Percentiles rank a stretch among this genome's conserved stretches.
These are phyloP conservation scores for Capsella bursapastoris DNA, from an alignment of 345 rosid species.

Conservation along the genomic window DNA sequence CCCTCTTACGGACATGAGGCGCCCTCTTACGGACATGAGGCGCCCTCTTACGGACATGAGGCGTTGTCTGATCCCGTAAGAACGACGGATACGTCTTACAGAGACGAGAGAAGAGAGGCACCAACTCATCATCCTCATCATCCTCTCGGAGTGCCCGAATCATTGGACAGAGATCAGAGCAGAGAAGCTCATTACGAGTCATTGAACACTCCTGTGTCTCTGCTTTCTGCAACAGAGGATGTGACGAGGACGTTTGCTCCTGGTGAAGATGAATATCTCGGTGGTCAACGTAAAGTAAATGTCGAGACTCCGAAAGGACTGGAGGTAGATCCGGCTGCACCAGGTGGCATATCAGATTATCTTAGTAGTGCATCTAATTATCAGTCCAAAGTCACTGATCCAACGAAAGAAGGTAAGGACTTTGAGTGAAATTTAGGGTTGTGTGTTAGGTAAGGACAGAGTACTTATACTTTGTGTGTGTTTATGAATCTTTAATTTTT, in stretches of 20 bases:
- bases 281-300: conserved; percentile 48
- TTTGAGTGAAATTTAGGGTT: not conserved
- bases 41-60: conserved; percentile 19
- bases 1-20: conserved; percentile 21
- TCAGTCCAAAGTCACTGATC: conserved; percentile 62
- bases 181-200: conserved; percentile 46
- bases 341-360: conserved; percentile 37
- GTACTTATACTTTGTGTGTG: too few relatives aligned
- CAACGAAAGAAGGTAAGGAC: conserved; percentile 50
- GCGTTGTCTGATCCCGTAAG: conserved; percentile 16
- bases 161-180: conserved; percentile 35
- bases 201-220: conserved; percentile 46
- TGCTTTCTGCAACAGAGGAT: conserved; percentile 40
- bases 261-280: conserved; percentile 39
- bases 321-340: conserved; percentile 67
- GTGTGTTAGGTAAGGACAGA: not conserved
- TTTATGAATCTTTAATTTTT: not conserved
- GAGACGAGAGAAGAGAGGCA: conserved; percentile 15
- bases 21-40: conserved; percentile 19
- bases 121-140: conserved; percentile 7
- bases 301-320: conserved; percentile 47
- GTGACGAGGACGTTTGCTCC: conserved; percentile 43
- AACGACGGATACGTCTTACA: not conserved
- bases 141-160: conserved; percentile 1
- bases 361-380: conserved; percentile 51